Conservation (phyloP, 495 filamentous ascomycete genomes). For the Schizothecium vesticola region DNA sequence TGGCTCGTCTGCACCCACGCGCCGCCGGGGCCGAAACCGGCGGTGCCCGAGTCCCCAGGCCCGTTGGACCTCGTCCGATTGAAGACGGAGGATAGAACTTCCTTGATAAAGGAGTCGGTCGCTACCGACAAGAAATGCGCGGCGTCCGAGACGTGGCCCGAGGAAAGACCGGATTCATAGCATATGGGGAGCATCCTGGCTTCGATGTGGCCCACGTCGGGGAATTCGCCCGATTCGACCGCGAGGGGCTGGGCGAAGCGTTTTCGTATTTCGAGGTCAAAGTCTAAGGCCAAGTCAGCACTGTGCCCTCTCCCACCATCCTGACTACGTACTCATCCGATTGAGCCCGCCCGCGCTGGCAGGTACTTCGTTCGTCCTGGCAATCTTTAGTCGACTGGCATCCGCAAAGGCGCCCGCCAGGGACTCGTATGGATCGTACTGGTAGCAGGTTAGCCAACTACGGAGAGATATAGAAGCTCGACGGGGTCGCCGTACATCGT, state of each 20-base stretch:
- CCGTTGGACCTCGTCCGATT: slow-evolving; percentile 75
- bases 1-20: slow-evolving; percentile 73
- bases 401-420: slow-evolving; percentile 61
- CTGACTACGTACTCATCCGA: slow-evolving; percentile 69
- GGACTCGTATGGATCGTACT: slow-evolving; percentile 64
- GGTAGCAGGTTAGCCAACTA: slow-evolving; percentile 14
- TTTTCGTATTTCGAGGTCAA: slow-evolving; percentile 89
- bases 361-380: slow-evolving; percentile 66
- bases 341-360: slow-evolving; percentile 79
- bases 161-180: slow-evolving; percentile 82
- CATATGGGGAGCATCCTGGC: slow-evolving; percentile 88
- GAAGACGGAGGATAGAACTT: slow-evolving; percentile 73
- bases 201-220: slow-evolving; percentile 70
- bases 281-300: slow-evolving; percentile 48
- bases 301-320: not conserved
- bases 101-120: slow-evolving; percentile 88
- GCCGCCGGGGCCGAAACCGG: slow-evolving; percentile 56
- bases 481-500: slow-evolving; percentile 39
- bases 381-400: slow-evolving; percentile 63
- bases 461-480: not conserved
- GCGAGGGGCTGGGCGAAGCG: slow-evolving; percentile 83
- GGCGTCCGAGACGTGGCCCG: slow-evolving; percentile 63
- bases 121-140: slow-evolving; percentile 85
- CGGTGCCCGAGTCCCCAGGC: slow-evolving; percentile 50
- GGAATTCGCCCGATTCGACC: slow-evolving; percentile 89